phyloP scores from a whole-genome alignment of 2,329 filamentous ascomycete genomes.

The Dryadomyces quercus-mongolicae region DNA sequence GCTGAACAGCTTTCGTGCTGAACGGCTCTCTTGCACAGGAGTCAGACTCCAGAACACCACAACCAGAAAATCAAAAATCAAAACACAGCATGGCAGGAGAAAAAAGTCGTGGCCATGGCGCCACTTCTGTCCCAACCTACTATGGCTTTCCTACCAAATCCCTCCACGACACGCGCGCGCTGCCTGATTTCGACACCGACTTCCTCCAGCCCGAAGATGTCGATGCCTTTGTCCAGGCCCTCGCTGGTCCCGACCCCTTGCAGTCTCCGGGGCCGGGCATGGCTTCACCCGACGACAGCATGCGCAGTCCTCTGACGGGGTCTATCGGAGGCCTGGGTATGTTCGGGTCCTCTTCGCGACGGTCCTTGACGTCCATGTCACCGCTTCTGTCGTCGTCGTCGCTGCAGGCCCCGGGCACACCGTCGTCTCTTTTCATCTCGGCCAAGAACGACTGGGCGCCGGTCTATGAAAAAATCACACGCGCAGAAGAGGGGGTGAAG shows the following conservation, averaged over 20 bases:
- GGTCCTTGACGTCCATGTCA: too few species aligned
- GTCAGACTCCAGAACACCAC: too few species aligned
- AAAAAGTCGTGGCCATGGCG: neutral
- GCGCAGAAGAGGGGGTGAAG: conserved; percentile 3
- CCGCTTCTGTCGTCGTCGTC: conserved; percentile 13
- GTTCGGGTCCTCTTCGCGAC: too few species aligned
- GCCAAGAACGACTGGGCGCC: conserved; percentile 95
- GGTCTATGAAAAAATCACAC: conserved; percentile 55
- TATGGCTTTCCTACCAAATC: conserved; percentile 50
- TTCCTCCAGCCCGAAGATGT: conserved; percentile 66
- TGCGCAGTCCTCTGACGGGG: conserved; percentile 20
- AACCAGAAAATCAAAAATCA: too few species aligned
- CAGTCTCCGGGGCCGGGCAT: conserved; percentile 33
- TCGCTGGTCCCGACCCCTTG: conserved; percentile 67
- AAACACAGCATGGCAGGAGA: neutral
- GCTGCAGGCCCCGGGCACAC: neutral
- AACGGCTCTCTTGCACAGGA: too few species aligned
- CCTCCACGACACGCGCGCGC: conserved; percentile 50
- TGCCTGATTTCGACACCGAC: conserved; percentile 71
- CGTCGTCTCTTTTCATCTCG: conserved; percentile 52
- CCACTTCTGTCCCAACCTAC: neutral
- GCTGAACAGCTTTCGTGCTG: too few species aligned
- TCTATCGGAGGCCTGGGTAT: too few species aligned
- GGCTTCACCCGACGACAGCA: conserved; percentile 32
- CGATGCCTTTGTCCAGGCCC: conserved; percentile 65